Conservation (phyloP, 495 filamentous ascomycete species). For the Bathelium albidoporum region DNA sequence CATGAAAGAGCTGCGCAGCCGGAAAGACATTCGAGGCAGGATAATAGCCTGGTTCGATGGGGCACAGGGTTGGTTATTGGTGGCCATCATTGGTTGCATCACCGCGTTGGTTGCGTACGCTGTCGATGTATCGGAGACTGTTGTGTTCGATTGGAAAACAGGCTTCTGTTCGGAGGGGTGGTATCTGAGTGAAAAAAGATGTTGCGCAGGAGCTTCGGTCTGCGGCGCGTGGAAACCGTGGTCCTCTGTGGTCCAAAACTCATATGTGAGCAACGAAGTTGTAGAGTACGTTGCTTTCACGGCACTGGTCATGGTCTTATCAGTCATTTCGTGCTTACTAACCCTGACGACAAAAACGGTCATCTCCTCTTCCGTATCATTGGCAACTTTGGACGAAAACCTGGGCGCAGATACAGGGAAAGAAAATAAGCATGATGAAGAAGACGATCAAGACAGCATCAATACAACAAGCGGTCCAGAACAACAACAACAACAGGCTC, state of each 20-base stretch:
- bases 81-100: constrained; percentile 80
- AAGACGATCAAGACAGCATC: constrained; percentile 29
- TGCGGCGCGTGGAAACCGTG: constrained; percentile 71
- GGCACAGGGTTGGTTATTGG: constrained; percentile 88
- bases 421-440: constrained; percentile 17
- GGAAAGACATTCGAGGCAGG: constrained; percentile 77
- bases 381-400: constrained; percentile 84
- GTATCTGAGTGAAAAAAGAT: constrained; percentile 63
- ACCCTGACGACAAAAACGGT: constrained; percentile 84
- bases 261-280: constrained; percentile 45
- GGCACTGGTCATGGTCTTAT: constrained; percentile 55
- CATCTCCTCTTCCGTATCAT: constrained; percentile 73
- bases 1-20: constrained; percentile 65
- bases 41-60: constrained; percentile 70
- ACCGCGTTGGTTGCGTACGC: constrained; percentile 80
- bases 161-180: constrained; percentile 70
- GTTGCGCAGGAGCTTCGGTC: constrained; percentile 51
- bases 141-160: constrained; percentile 80
- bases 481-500: constrained; percentile 18
- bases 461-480: constrained; percentile 17
- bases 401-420: constrained; percentile 40
- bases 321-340: constrained; percentile 64
- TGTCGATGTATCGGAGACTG: constrained; percentile 75
- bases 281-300: constrained; percentile 72
- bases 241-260: constrained; percentile 53